These are phyloP conservation scores for Verticillium klebahnii DNA, from an alignment of 2,329 filamentous ascomycete species.

Conservation along the genomic window DNA sequence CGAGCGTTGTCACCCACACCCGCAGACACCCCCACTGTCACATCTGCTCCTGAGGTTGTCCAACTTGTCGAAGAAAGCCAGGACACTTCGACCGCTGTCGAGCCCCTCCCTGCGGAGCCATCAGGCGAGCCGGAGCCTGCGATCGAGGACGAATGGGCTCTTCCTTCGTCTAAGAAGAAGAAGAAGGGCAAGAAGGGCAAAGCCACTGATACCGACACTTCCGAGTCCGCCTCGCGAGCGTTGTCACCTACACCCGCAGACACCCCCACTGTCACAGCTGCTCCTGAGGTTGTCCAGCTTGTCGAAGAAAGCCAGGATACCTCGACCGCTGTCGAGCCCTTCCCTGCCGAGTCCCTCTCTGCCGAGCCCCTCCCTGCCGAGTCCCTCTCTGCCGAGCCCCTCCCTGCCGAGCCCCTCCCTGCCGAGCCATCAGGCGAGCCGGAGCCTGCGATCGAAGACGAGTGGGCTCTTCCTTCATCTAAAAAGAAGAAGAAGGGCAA, in stretches of 20 bases:
- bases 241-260: not conserved
- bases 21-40: not conserved
- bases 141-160: conserved; percentile 11
- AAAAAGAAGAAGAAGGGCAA: conserved; percentile 23
- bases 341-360: not conserved
- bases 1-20: not conserved
- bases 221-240: not conserved
- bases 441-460: conserved; percentile 6
- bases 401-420: no score
- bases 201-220: not conserved
- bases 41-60: not conserved
- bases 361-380: no score
- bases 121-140: not conserved
- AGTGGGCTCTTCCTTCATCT: conserved; percentile 9
- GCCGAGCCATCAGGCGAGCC: not conserved
- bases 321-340: not conserved
- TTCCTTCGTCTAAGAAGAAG: conserved; percentile 18
- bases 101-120: not conserved
- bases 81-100: not conserved
- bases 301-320: not conserved
- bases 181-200: conserved; percentile 16
- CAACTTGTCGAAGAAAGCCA: not conserved
- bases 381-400: not conserved
- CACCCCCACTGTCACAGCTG: not conserved
- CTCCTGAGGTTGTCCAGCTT: not conserved